A percentile compares a stretch with the other conserved stretches of the same genome.
Evolutionary conservation across 371 early-diverging fungal genomes (phyloP).

Genomic region (Rhizopus arrhizus): DNA sequence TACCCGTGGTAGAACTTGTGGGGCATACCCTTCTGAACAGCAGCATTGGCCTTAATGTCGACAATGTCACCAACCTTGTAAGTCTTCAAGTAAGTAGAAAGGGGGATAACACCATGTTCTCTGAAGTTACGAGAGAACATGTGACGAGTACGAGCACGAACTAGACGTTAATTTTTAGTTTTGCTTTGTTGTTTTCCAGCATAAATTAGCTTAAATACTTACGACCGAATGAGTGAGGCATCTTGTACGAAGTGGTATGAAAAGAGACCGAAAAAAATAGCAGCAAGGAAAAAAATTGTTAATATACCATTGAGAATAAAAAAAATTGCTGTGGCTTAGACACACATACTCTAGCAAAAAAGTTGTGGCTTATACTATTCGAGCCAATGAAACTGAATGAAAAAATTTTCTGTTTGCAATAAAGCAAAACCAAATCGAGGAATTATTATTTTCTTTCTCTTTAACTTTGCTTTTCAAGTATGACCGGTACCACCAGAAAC

Average conservation of each 20-base stretch:
- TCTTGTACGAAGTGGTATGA: conserved; percentile 42
- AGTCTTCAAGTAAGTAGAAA: conserved; percentile 96
- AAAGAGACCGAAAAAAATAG: conserved; percentile 27
- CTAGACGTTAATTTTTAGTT: conserved; percentile 22
- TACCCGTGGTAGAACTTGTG: conserved; percentile 99
- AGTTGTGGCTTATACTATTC: conserved; percentile 15
- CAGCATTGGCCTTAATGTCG: conserved; percentile 92
- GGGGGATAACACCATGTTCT: conserved; percentile 88
- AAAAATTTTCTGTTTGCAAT: conserved; percentile 12
- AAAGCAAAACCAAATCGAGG: background rate
- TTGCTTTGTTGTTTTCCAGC: background rate
- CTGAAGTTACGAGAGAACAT: conserved; percentile 98
- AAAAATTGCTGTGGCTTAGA: conserved; percentile 36
- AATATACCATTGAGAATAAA: conserved; percentile 21
- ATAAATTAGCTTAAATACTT: conserved; percentile 27
- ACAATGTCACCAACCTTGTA: conserved; percentile 99
- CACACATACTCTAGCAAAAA: background rate
- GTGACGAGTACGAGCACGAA: conserved; percentile 98
- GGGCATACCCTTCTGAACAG: conserved; percentile 99
- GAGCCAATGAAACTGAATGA: conserved; percentile 4
- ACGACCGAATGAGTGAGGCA: conserved; percentile 96
- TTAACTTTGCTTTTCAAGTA: conserved; percentile 27
- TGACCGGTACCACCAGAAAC: conserved; percentile 57
- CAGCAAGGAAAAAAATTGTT: conserved; percentile 32
- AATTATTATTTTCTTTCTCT: conserved; percentile 27